phyloP scores from a whole-genome alignment of 139 green algal species.

The Eudorina sp. region DNA sequence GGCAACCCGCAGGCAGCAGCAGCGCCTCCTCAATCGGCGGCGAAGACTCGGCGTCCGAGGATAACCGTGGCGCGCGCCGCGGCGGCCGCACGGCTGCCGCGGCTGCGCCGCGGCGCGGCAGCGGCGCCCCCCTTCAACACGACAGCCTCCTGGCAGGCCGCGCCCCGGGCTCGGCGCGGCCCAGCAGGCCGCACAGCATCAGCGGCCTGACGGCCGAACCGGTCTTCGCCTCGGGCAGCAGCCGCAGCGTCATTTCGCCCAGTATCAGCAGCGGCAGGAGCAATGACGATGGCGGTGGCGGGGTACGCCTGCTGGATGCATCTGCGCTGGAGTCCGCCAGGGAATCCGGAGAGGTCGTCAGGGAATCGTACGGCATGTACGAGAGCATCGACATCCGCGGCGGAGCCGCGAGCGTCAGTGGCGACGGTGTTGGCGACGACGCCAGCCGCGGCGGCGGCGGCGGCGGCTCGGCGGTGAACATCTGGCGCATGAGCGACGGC shows the following conservation, averaged over 20 bases:
- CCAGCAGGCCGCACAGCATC: neutral
- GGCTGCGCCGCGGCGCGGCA: neutral
- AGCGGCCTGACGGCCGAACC: neutral
- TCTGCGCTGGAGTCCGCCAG: neutral
- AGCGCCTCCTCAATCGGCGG: too few relatives aligned
- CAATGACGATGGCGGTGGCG: neutral
- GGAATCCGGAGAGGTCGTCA: neutral
- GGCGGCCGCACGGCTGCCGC: too few relatives aligned
- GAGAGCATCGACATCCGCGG: neutral
- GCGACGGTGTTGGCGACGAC: too few relatives aligned
- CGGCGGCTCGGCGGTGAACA: neutral
- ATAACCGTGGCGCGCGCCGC: too few relatives aligned
- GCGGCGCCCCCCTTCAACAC: neutral
- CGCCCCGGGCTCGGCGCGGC: neutral
- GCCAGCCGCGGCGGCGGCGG: neutral
- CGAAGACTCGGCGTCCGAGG: neutral
- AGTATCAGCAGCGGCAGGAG: neutral
- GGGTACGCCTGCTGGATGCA: neutral
- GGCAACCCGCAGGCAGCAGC: too few relatives aligned
- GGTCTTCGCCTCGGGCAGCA: constrained; percentile 28
- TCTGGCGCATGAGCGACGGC: neutral
- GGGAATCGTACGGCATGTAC: neutral
- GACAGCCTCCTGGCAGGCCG: neutral
- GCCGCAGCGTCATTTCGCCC: neutral
- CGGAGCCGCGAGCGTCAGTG: neutral